Percentiles rank a stretch among this genome's conserved stretches.
Evolutionary conservation across 1,284 basidiomycete genomes (phyloP).

Genomic region (Irpex lacteus): DNA sequence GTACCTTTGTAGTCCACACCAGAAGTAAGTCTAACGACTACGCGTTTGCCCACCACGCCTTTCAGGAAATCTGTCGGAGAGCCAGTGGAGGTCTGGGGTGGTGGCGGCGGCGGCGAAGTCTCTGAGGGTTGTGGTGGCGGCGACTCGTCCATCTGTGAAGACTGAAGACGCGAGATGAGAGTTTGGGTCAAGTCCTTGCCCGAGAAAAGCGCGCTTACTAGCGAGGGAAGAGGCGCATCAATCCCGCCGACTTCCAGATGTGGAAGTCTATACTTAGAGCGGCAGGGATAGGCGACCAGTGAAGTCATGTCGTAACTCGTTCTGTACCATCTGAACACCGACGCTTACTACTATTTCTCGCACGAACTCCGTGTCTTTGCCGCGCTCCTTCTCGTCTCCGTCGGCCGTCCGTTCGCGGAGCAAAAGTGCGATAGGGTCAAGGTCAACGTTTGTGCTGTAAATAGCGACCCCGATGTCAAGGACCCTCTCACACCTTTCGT

Average conservation of each 20-base stretch:
- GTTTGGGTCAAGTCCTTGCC: not conserved
- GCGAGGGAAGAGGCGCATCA: not conserved
- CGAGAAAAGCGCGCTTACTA: not conserved
- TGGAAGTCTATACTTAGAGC: not conserved
- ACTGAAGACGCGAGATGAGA: not conserved
- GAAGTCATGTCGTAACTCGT: not conserved
- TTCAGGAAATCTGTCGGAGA: slow-evolving; percentile 91
- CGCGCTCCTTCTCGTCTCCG: not conserved
- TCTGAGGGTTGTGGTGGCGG: slow-evolving; percentile 26
- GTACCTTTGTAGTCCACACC: slow-evolving; percentile 95
- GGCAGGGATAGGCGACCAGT: not conserved
- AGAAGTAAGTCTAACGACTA: slow-evolving; percentile 92
- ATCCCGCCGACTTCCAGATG: not conserved
- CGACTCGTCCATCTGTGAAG: slow-evolving; percentile 10
- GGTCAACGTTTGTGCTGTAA: not conserved
- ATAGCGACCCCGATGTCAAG: not conserved
- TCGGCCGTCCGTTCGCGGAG: not conserved
- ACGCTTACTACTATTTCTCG: not conserved
- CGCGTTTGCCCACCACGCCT: slow-evolving; percentile 92
- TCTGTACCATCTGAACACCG: not conserved
- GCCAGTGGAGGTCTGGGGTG: slow-evolving; percentile 48
- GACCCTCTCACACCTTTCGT: not conserved
- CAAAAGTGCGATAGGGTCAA: not conserved
- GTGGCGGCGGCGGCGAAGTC: slow-evolving; percentile 46
- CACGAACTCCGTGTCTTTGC: not conserved